These are phyloP conservation scores for Protomyces arabidopsidicola DNA, from an alignment of 1,139 yeast genomes.

Conservation along the genomic window DNA sequence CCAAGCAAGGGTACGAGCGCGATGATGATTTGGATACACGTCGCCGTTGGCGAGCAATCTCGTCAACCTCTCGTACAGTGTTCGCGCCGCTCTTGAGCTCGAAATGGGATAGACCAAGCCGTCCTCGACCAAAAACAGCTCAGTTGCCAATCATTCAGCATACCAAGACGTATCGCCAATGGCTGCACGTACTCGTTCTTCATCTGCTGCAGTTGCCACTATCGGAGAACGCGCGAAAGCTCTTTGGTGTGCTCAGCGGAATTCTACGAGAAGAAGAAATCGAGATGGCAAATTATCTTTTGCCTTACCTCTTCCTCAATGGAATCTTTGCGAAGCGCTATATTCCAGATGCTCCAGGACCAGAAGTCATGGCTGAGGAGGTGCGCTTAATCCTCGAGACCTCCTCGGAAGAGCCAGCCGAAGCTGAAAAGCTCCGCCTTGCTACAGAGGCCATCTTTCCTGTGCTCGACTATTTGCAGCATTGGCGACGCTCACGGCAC, in stretches of 20 bases:
- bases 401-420: not conserved
- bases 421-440: slow-evolving; percentile 18
- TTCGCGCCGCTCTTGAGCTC: slow-evolving; percentile 72
- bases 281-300: slow-evolving; percentile 38
- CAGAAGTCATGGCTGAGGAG: not conserved
- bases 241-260: slow-evolving; percentile 62
- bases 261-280: slow-evolving; percentile 57
- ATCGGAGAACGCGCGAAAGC: slow-evolving; percentile 46
- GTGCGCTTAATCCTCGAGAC: not conserved
- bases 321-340: slow-evolving; percentile 43
- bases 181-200: slow-evolving; percentile 69
- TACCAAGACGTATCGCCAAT: slow-evolving; percentile 46
- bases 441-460: slow-evolving; percentile 29
- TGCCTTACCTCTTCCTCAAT: slow-evolving; percentile 73
- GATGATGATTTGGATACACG: slow-evolving; percentile 34
- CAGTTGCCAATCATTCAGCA: slow-evolving; percentile 51
- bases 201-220: slow-evolving; percentile 53
- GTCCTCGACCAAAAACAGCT: slow-evolving; percentile 41
- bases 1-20: slow-evolving; percentile 19
- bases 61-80: slow-evolving; percentile 66
- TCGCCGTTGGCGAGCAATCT: slow-evolving; percentile 56
- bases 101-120: slow-evolving; percentile 55
- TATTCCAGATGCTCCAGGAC: not conserved
- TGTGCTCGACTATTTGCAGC: slow-evolving; percentile 75
- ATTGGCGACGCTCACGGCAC: slow-evolving; percentile 55